Evolutionary conservation across 345 rosid genomes (phyloP).

Genomic region (Clausena lansium): DNA sequence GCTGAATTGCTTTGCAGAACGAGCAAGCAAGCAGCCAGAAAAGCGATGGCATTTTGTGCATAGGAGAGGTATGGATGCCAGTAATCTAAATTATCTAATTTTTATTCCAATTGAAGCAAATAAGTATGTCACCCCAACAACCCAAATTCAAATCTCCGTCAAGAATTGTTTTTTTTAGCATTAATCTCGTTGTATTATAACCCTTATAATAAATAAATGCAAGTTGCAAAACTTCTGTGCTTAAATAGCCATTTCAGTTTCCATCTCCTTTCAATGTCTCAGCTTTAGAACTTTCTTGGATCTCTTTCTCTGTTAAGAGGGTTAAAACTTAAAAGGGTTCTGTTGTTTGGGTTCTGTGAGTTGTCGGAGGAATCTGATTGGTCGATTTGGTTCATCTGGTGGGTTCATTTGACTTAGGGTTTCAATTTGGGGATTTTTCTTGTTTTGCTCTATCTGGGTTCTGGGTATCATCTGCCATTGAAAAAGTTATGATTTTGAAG

Average conservation of each 20-base stretch:
- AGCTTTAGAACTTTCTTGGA: conserved; percentile 5
- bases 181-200: background rate
- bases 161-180: background rate
- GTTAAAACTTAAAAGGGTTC: background rate
- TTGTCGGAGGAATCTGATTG: background rate
- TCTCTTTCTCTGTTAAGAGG: background rate
- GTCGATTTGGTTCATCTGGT: background rate
- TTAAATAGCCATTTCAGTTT: background rate
- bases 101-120: background rate
- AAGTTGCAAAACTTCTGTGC: background rate
- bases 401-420: background rate
- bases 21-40: background rate
- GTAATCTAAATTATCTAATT: background rate
- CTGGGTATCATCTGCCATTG: background rate
- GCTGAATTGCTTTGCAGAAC: conserved; percentile 2
- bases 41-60: conserved; percentile 8
- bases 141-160: background rate
- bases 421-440: background rate
- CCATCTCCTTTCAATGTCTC: background rate
- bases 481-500: background rate
- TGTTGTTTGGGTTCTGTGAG: background rate
- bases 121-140: conserved; percentile 4
- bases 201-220: background rate
- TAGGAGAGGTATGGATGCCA: conserved; percentile 9
- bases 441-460: background rate